Base-by-base conservation (phyloP, 1,284 basidiomycete genomes). In the Inonotus hispidus region DNA sequence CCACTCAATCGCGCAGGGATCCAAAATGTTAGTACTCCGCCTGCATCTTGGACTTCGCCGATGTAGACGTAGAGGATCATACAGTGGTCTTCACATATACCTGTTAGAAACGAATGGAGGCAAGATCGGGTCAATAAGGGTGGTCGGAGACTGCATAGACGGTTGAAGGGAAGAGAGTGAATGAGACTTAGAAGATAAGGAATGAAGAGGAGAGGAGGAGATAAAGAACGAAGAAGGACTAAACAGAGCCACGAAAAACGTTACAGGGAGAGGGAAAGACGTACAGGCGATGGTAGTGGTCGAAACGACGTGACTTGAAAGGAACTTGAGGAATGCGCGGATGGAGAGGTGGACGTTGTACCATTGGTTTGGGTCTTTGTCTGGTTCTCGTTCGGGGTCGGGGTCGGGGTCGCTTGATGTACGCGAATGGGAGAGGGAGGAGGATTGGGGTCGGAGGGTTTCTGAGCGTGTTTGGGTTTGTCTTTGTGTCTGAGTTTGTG, bases 11-110 rank as follows among this genome's bases (percentile, higher is more conserved):
- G 59, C 39, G 79, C 85, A 35, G 93, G 93, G 46, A 95, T 88
- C 72, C 94, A 95, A 71, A 92, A 94, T 1, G 93, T 95, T 67
- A 95, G 78, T 27, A 95, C 91, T 1, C 92, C 93, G 46, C 91
- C 91, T 0, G 88, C 84, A 63, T 93, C 88, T 13, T 84, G 83
- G 11, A 88, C 79, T 52, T 92, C 89, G 7, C 93, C 93, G 57
- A 95, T 91, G 69, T 95, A 95, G 41, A 95, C 92, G 66, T 95
- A 95, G 45, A 93, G 82, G 64, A 95, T 95, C 66, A 93, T 77
- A 70, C 92, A 94, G 66, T 94, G 88, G 58, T 86, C 81, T 68
- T 90, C 85, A 69, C 93, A 95, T 60, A 95, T 82, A 71, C 89
- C 93, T 94, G 65, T 35, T 19, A n/a, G n/a, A n/a, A n/a, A n/a